Conservation (phyloP, 78 protist genomes). For the Bodo saltans region DNA sequence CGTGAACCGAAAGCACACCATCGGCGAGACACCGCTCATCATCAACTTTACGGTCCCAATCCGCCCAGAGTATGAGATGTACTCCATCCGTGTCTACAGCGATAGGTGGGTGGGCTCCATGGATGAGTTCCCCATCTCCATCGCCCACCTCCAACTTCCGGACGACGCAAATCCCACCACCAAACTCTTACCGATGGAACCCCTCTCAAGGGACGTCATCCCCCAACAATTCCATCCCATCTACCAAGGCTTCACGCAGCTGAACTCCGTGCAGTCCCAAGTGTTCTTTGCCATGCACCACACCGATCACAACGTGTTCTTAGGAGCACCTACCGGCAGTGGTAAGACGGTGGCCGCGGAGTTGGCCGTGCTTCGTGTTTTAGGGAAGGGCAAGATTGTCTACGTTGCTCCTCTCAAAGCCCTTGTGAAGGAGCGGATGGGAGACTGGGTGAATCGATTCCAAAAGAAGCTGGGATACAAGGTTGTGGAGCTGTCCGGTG, state of each 20-base stretch:
- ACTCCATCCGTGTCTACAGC: constrained; percentile 73
- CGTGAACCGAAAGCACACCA: constrained; percentile 45
- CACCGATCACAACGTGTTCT: constrained; percentile 86
- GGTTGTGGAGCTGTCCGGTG: constrained; percentile 96
- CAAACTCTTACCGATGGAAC: constrained; percentile 81
- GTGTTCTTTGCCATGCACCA: constrained; percentile 86
- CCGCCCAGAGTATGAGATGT: constrained; percentile 80
- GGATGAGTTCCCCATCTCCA: constrained; percentile 48
- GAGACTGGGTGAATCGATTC: constrained; percentile 87
- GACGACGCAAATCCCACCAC: constrained; percentile 83
- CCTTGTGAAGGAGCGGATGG: constrained; percentile 95
- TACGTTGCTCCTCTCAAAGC: constrained; percentile 99
- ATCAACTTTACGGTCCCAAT: constrained; percentile 74
- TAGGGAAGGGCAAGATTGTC: constrained; percentile 72
- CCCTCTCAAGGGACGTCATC: constrained; percentile 80
- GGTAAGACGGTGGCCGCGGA: constrained; percentile 98
- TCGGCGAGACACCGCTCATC: constrained; percentile 28
- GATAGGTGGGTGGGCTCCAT: constrained; percentile 92
- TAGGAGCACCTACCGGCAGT: constrained; percentile 84
- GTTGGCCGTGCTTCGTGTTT: constrained; percentile 81
- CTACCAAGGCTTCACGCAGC: constrained; percentile 35
- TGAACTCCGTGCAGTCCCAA: constrained; percentile 99
- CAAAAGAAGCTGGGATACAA: constrained; percentile 53
- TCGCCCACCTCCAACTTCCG: constrained; percentile 82
- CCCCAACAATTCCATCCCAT: constrained; percentile 27